Conservation (phyloP, 805 yeast species). For the Candida vaughaniae region DNA sequence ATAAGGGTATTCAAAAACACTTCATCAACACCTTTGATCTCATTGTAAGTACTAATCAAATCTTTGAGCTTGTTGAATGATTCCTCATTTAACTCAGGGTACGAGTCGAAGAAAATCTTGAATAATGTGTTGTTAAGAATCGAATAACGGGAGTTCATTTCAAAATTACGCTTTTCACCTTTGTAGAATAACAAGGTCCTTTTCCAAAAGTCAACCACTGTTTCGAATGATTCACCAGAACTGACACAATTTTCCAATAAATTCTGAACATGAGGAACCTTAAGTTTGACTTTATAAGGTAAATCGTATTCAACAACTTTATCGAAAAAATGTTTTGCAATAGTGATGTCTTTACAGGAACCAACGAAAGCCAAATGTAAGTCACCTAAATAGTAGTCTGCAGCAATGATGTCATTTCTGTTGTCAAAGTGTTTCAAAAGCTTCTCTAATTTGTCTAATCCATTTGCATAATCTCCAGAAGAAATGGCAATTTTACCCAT, state of each 20-base stretch:
- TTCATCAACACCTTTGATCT: slow-evolving; percentile 64
- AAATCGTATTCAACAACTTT: slow-evolving; percentile 67
- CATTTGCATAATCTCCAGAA: slow-evolving; percentile 64
- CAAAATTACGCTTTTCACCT: slow-evolving; percentile 27
- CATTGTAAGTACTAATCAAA: slow-evolving; percentile 54
- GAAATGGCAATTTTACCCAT: slow-evolving; percentile 72
- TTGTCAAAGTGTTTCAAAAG: slow-evolving; percentile 52
- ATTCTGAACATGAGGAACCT: slow-evolving; percentile 69
- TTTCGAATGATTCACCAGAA: slow-evolving; percentile 55
- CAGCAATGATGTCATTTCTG: slow-evolving; percentile 1
- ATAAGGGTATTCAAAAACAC: slow-evolving; percentile 78
- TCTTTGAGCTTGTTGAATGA: slow-evolving; percentile 59
- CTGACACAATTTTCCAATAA: slow-evolving; percentile 62
- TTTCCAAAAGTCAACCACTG: slow-evolving; percentile 61
- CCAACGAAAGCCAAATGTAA: slow-evolving; percentile 80
- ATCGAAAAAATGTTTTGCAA: slow-evolving; percentile 72
- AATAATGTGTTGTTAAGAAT: slow-evolving; percentile 70
- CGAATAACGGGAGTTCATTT: slow-evolving; percentile 62
- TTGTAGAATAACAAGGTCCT: slow-evolving; percentile 55
- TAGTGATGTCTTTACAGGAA: slow-evolving; percentile 65
- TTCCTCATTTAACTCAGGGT: slow-evolving; percentile 49
- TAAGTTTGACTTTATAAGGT: slow-evolving; percentile 71
- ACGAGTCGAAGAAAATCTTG: slow-evolving; percentile 62
- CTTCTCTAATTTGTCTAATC: slow-evolving; percentile 61
- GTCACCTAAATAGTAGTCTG: slow-evolving; percentile 46